Conservation (phyloP, 768 basidiomycete genomes). For the Lactifluus volemus region DNA sequence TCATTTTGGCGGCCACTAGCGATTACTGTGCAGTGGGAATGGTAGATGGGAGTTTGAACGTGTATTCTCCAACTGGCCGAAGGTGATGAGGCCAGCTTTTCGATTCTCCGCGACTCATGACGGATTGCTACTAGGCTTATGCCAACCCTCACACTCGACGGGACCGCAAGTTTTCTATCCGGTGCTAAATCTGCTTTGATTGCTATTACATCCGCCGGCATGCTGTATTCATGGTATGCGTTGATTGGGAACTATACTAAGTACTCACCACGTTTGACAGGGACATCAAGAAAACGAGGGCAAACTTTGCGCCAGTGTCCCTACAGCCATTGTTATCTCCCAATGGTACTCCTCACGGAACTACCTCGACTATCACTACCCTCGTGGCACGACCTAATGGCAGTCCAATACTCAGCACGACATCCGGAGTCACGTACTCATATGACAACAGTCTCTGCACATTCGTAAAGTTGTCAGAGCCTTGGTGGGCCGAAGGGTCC, state of each 20-base stretch:
- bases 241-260: background rate
- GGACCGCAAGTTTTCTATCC: conserved; percentile 61
- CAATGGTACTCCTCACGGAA: conserved; percentile 26
- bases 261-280: conserved; percentile 30
- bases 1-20: conserved; percentile 54
- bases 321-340: conserved; percentile 48
- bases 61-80: conserved; percentile 80
- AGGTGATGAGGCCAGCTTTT: conserved; percentile 40
- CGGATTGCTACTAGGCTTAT: conserved; percentile 52
- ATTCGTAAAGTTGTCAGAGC: conserved; percentile 71
- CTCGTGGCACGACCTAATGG: conserved; percentile 73
- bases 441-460: conserved; percentile 60
- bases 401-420: conserved; percentile 64
- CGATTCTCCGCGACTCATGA: background rate
- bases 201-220: conserved; percentile 63
- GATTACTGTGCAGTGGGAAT: conserved; percentile 68
- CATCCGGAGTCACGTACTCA: conserved; percentile 69
- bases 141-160: conserved; percentile 65
- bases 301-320: conserved; percentile 58
- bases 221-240: conserved; percentile 67
- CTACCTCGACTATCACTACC: conserved; percentile 43
- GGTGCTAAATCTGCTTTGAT: conserved; percentile 57
- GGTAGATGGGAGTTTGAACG: conserved; percentile 70
- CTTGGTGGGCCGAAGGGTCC: conserved; percentile 81
- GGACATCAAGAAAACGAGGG: conserved; percentile 62